These are phyloP conservation scores for Fomitopsis palustris DNA, from an alignment of 1,284 basidiomycete species.

Conservation along the genomic window DNA sequence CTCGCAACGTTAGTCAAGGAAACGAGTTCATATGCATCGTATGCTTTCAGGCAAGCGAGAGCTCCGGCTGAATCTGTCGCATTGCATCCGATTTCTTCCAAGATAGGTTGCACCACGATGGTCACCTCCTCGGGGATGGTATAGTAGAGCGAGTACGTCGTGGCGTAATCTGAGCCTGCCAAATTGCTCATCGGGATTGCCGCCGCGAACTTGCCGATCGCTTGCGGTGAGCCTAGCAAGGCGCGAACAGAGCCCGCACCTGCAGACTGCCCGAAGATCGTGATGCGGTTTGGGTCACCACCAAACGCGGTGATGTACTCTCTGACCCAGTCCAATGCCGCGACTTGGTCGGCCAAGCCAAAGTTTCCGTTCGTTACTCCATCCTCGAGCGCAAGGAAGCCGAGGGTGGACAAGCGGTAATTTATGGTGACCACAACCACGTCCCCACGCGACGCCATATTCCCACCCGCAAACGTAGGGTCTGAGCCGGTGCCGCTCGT, in stretches of 20 bases:
- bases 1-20: constrained; percentile 31
- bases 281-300: constrained; percentile 34
- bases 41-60: constrained; percentile 30
- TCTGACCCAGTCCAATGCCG: constrained; percentile 33
- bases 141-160: constrained; percentile 36
- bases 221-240: constrained; percentile 38
- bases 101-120: constrained; percentile 30
- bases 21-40: constrained; percentile 31
- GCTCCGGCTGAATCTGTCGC: constrained; percentile 14
- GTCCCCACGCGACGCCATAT: constrained; percentile 39
- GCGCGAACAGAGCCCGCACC: constrained; percentile 38
- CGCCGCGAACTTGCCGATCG: constrained; percentile 42
- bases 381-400: constrained; percentile 36
- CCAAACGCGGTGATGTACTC: constrained; percentile 33
- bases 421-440: constrained; percentile 45
- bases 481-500: constrained; percentile 33
- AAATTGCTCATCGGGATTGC: constrained; percentile 47
- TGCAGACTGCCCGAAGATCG: constrained; percentile 37
- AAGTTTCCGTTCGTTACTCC: constrained; percentile 38
- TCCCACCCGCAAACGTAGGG: constrained; percentile 27
- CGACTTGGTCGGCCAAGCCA: constrained; percentile 36
- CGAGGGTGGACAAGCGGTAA: constrained; percentile 40
- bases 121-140: constrained; percentile 29
- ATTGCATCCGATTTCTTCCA: constrained; percentile 33
- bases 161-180: constrained; percentile 42